Evolutionary conservation across 352 stramenopile species (phyloP).

Genomic region (Phytophthora aleatoria): DNA sequence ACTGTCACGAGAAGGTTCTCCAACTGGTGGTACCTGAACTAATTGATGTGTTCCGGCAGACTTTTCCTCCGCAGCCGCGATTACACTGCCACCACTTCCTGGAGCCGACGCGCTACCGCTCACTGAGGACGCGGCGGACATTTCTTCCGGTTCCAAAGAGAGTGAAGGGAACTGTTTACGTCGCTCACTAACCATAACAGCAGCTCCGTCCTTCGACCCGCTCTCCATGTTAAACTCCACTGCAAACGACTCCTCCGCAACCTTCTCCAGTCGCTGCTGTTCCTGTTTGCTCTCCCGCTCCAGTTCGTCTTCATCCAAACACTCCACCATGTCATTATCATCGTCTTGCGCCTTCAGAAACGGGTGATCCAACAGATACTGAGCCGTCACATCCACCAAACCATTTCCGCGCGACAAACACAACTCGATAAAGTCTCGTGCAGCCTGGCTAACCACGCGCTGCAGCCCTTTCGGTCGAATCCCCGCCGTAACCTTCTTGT

Average conservation of each 20-base stretch:
- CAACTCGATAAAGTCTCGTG: conserved; percentile 84
- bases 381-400: conserved; percentile 77
- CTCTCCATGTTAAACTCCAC: conserved; percentile 82
- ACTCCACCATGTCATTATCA: conserved; percentile 80
- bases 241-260: conserved; percentile 68
- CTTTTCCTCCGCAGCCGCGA: conserved; percentile 50
- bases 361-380: conserved; percentile 75
- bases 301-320: conserved; percentile 70
- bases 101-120: conserved; percentile 21
- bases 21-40: conserved; percentile 35
- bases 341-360: conserved; percentile 84
- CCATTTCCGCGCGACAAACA: conserved; percentile 84
- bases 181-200: conserved; percentile 39
- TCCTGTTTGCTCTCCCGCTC: conserved; percentile 54
- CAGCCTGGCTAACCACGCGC: conserved; percentile 74
- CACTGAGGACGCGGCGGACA: conserved; percentile 39
- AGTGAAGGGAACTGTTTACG: conserved; percentile 62
- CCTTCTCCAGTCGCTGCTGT: conserved; percentile 54
- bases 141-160: conserved; percentile 57
- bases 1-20: conserved; percentile 21
- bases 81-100: conserved; percentile 21
- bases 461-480: conserved; percentile 77
- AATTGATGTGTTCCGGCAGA: conserved; percentile 48
- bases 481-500: conserved; percentile 90
- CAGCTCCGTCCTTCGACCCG: conserved; percentile 49